A percentile compares a stretch with the other conserved stretches of the same genome.
These are phyloP conservation scores for Diaporthe sp. DNA, from an alignment of 2,329 filamentous ascomycete species.

Conservation along the genomic window DNA sequence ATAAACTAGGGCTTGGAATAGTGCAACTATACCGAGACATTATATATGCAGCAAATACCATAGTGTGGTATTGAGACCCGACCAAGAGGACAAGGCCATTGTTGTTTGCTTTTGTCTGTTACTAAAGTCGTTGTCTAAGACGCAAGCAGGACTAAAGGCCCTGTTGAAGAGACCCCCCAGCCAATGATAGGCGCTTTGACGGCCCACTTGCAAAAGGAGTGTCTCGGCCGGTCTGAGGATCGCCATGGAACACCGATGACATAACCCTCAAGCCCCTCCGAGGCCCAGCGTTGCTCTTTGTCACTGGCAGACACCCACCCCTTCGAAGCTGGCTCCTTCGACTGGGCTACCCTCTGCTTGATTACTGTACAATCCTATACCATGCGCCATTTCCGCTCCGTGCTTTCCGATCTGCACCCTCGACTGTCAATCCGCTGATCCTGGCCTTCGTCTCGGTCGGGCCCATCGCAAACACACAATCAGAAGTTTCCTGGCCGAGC, in stretches of 20 bases:
- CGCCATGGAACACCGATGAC: slow-evolving; percentile 25
- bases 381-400: slow-evolving; percentile 18
- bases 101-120: neutral
- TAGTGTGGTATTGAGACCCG: neutral
- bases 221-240: neutral
- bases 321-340: neutral
- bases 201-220: neutral
- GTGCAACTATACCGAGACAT: neutral
- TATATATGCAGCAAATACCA: neutral
- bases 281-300: slow-evolving; percentile 17
- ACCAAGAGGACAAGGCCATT: neutral
- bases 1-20: too few relatives aligned
- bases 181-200: neutral
- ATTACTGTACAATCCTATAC: slow-evolving; percentile 16
- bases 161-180: neutral
- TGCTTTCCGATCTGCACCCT: slow-evolving; percentile 22
- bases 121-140: neutral
- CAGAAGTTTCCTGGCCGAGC: neutral
- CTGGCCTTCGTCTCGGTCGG: neutral
- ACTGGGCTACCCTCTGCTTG: neutral
- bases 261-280: slow-evolving; percentile 15
- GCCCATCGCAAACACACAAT: neutral
- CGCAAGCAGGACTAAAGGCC: neutral
- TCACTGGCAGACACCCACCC: neutral
- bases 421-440: slow-evolving; percentile 25